Evolutionary conservation across 2,329 filamentous ascomycete genomes (phyloP).

Genomic region (Grosmannia clavigera): DNA sequence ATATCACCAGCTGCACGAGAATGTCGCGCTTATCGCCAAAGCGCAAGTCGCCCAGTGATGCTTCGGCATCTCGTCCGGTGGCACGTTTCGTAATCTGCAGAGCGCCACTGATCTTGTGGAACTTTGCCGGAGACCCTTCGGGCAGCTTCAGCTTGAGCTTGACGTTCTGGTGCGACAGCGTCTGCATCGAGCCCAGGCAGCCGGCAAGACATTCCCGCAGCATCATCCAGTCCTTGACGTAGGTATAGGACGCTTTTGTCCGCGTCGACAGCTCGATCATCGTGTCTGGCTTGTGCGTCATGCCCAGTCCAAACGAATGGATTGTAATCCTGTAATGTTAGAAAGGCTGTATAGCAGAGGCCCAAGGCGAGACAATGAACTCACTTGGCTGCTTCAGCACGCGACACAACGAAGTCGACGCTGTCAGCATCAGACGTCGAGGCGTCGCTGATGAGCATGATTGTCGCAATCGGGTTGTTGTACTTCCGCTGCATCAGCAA

Average conservation of each 20-base stretch:
- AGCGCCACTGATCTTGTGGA: conserved; percentile 95
- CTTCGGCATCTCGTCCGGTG: conserved; percentile 87
- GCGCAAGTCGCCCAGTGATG: conserved; percentile 76
- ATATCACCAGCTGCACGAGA: conserved; percentile 83
- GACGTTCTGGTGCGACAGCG: conserved; percentile 94
- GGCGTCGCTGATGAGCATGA: conserved; percentile 93
- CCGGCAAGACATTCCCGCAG: conserved; percentile 89
- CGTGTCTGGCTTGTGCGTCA: conserved; percentile 96
- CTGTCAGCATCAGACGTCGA: conserved; percentile 89
- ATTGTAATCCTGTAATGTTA: conserved; percentile 63
- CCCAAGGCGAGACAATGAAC: conserved; percentile 20
- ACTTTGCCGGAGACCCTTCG: conserved; percentile 93
- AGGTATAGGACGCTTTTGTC: conserved; percentile 94
- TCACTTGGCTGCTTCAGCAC: conserved; percentile 92
- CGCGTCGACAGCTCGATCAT: conserved; percentile 95
- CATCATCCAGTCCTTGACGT: conserved; percentile 99
- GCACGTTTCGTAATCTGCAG: conserved; percentile 94
- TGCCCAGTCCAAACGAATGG: conserved; percentile 88
- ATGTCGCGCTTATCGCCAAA: conserved; percentile 94
- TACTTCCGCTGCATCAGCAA: conserved; percentile 95
- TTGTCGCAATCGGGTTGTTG: conserved; percentile 88
- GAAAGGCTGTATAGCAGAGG: background rate
- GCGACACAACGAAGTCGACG: conserved; percentile 93
- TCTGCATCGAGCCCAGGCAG: conserved; percentile 82
- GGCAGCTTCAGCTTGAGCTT: conserved; percentile 89